A percentile compares a stretch with the other conserved stretches of the same genome.
Evolutionary conservation across 1,284 basidiomycete species (phyloP).

Genomic region (Cryptococcus jaspeensis): DNA sequence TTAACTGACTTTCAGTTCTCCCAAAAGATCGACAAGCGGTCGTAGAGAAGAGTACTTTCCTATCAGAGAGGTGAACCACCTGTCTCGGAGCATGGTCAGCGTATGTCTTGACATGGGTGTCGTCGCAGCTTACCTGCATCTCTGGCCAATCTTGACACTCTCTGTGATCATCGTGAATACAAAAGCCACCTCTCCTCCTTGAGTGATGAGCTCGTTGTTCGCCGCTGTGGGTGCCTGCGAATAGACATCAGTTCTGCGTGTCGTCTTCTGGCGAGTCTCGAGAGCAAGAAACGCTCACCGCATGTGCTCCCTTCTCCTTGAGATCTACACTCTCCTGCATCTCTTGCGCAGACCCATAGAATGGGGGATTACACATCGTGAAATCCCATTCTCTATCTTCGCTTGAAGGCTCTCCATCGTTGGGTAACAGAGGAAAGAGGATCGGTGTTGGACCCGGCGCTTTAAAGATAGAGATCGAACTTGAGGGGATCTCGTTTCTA

Average conservation of each 20-base stretch:
- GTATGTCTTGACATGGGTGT: not conserved
- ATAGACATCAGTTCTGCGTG: not conserved
- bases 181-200: constrained; percentile 80
- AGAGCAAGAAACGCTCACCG: constrained; percentile 55
- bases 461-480: constrained; percentile 56
- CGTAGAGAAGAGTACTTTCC: constrained; percentile 76
- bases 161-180: constrained; percentile 75
- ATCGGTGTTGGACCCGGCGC: constrained; percentile 54
- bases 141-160: constrained; percentile 56
- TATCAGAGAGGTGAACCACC: constrained; percentile 90
- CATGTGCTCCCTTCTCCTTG: constrained; percentile 65
- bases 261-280: not conserved
- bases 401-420: not conserved
- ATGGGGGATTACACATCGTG: constrained; percentile 96
- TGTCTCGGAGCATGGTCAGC: constrained; percentile 36
- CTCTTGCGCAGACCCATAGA: constrained; percentile 73
- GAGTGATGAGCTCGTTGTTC: constrained; percentile 77
- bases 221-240: constrained; percentile 75
- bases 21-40: constrained; percentile 62
- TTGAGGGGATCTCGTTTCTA: constrained; percentile 56
- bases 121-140: constrained; percentile 50
- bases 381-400: constrained; percentile 38
- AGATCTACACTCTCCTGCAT: constrained; percentile 60
- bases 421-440: constrained; percentile 55
- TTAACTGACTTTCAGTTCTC: constrained; percentile 55